A percentile compares a stretch with the other conserved stretches of the same genome.
Conservation (phyloP, 176 grass and related monocot species). For the Rhynchospora breviuscula region DNA sequence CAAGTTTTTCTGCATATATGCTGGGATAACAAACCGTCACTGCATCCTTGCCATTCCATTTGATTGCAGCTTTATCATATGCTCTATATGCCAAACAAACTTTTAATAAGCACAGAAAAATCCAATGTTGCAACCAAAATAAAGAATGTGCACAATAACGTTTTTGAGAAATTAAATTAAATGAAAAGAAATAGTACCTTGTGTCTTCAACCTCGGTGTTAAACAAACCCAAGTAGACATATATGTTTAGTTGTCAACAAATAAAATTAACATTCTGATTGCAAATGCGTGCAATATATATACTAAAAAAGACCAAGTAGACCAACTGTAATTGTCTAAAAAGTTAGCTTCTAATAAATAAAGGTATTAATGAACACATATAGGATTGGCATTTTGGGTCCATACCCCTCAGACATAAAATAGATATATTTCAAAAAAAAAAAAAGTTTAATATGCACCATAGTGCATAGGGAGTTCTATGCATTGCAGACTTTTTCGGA, state of each 20-base stretch:
- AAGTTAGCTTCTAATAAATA: neutral
- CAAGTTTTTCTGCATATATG: conserved; percentile 58
- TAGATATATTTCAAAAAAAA: neutral
- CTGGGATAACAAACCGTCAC: conserved; percentile 66
- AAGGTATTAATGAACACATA: neutral
- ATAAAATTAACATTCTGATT: conserved; percentile 8
- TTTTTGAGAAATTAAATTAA: too few species aligned
- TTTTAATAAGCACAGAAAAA: neutral
- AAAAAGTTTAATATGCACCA: too few species aligned
- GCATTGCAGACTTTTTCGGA: too few species aligned
- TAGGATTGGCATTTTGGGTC: neutral
- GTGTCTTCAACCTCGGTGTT: conserved; percentile 83
- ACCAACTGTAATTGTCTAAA: conserved; percentile 10
- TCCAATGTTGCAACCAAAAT: neutral
- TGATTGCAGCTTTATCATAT: conserved; percentile 78
- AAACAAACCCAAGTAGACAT: conserved; percentile 81
- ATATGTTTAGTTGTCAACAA: conserved; percentile 35
- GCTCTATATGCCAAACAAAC: conserved; percentile 38
- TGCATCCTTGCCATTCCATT: conserved; percentile 81
- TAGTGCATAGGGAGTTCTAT: too few species aligned
- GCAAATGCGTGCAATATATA: neutral
- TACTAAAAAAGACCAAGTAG: neutral
- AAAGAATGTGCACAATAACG: neutral
- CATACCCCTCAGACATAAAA: neutral
- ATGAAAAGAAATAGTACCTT: conserved; percentile 38